Evolutionary conservation across 352 stramenopile species (phyloP).

Genomic region (Globisporangium cylindrosporum): DNA sequence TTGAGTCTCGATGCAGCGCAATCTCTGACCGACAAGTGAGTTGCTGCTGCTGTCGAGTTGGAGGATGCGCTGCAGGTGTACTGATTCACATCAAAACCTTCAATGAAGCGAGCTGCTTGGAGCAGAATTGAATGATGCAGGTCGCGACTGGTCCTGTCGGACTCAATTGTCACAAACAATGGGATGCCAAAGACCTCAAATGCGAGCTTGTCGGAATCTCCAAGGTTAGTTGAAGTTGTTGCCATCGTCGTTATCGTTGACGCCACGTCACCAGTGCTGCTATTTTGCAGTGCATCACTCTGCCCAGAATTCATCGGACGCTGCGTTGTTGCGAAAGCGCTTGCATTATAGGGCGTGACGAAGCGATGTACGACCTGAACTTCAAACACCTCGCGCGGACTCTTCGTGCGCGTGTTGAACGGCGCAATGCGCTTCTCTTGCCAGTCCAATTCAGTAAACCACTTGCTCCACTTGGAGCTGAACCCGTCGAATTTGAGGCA

Average conservation of each 20-base stretch:
- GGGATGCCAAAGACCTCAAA: conserved; percentile 64
- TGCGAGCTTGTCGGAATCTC: conserved; percentile 18
- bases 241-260: not conserved
- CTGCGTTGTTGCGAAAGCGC: not conserved
- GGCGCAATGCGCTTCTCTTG: conserved; percentile 43
- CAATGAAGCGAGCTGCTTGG: conserved; percentile 60
- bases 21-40: conserved; percentile 9
- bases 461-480: conserved; percentile 71
- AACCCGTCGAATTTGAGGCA: conserved; percentile 74
- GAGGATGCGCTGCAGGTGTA: not conserved
- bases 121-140: conserved; percentile 65
- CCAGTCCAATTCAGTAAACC: conserved; percentile 63
- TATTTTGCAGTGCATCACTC: not conserved
- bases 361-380: conserved; percentile 74
- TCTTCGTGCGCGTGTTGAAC: conserved; percentile 38
- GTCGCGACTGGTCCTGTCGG: conserved; percentile 56
- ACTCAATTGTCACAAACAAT: conserved; percentile 75
- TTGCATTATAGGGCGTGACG: conserved; percentile 16
- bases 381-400: conserved; percentile 62
- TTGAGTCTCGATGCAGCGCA: conserved; percentile 6
- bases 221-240: conserved; percentile 11
- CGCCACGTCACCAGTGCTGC: not conserved
- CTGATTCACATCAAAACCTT: conserved; percentile 14
- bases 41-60: no score
- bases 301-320: not conserved